Percentiles rank a stretch among this genome's conserved stretches.
These are phyloP conservation scores for Salix purpurea DNA, from an alignment of 345 rosid genomes.

Conservation along the genomic window DNA sequence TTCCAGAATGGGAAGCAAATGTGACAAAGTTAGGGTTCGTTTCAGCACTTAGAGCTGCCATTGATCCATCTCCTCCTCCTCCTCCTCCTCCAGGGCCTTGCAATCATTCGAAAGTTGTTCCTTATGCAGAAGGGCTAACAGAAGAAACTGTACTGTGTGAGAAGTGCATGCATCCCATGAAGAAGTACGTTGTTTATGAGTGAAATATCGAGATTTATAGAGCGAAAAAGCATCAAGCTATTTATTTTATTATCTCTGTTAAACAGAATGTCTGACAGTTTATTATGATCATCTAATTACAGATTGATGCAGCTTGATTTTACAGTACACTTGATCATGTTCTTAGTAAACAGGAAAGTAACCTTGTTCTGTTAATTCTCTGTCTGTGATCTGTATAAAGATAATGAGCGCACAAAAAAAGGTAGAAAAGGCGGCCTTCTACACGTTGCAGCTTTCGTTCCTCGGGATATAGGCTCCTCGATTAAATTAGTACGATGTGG, in stretches of 20 bases:
- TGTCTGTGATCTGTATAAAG: no score
- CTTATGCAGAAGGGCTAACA: slow-evolving; percentile 35
- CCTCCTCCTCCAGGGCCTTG: slow-evolving; percentile 25
- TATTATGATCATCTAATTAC: no score
- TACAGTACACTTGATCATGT: no score
- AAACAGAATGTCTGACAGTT: neutral
- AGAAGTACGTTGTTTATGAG: slow-evolving; percentile 48
- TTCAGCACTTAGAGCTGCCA: slow-evolving; percentile 41
- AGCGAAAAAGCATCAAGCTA: no score
- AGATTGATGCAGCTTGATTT: no score
- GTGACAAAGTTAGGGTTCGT: slow-evolving; percentile 41
- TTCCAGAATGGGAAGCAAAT: slow-evolving; percentile 47
- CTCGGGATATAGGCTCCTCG: no score
- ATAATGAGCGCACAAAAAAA: no score
- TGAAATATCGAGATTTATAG: slow-evolving; percentile 19
- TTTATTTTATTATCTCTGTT: neutral
- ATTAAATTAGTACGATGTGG: no score
- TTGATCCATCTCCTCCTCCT: slow-evolving; percentile 27
- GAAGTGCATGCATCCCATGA: slow-evolving; percentile 62
- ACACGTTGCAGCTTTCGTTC: no score
- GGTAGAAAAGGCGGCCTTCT: no score
- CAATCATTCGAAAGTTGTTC: slow-evolving; percentile 33
- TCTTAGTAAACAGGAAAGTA: no score
- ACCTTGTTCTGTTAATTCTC: no score
- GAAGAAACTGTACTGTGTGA: slow-evolving; percentile 38